phyloP scores from a whole-genome alignment of 306 rosid species.

The Vicia sativa region DNA sequence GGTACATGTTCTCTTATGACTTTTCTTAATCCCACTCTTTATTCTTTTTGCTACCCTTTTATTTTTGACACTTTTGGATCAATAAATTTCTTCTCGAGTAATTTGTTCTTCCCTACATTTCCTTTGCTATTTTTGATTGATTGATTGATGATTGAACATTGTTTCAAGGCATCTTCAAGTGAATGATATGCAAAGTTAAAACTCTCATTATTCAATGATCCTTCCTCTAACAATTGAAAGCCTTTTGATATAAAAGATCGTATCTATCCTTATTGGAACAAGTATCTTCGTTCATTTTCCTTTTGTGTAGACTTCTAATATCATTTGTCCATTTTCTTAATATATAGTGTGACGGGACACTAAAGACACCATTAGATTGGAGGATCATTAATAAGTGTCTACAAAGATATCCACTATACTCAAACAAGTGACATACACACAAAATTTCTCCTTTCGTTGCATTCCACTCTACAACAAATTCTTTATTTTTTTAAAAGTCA shows the following conservation, averaged over 20 bases:
- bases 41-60: too few species aligned
- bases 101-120: not conserved
- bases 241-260: not conserved
- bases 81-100: not conserved
- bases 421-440: not conserved
- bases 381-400: not conserved
- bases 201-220: not conserved
- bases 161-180: not conserved
- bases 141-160: not conserved
- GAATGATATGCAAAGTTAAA: not conserved
- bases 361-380: not conserved
- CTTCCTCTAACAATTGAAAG: not conserved
- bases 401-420: not conserved
- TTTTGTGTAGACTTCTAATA: not conserved
- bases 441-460: not conserved
- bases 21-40: too few species aligned
- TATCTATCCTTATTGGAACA: not conserved
- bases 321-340: slow-evolving; percentile 3
- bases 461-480: not conserved
- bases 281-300: not conserved
- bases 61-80: too few species aligned
- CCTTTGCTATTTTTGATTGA: too few species aligned
- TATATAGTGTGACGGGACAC: not conserved
- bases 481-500: too few species aligned
- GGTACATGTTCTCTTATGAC: too few species aligned